Evolutionary conservation across 768 basidiomycete species (phyloP).

Genomic region (Suillus occidentalis): DNA sequence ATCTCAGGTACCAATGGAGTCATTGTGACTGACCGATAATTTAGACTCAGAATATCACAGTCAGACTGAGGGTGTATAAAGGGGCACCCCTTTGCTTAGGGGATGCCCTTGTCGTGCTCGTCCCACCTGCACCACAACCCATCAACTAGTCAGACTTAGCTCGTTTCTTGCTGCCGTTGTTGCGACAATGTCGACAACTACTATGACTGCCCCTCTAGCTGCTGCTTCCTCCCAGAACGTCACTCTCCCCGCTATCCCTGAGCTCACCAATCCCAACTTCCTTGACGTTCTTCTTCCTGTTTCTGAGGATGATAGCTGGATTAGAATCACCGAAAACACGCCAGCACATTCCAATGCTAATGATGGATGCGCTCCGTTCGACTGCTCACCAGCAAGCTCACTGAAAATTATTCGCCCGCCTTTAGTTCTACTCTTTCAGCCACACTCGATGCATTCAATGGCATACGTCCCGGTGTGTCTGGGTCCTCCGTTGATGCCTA

Average conservation of each 20-base stretch:
- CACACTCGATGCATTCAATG: conserved; percentile 59
- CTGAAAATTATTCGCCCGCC: conserved; percentile 51
- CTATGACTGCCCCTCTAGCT: conserved; percentile 9
- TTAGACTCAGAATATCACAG: background rate
- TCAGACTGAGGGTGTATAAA: background rate
- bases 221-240: conserved; percentile 42
- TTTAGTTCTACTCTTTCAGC: conserved; percentile 50
- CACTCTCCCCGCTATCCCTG: conserved; percentile 55
- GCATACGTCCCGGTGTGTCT: conserved; percentile 30
- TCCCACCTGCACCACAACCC: background rate
- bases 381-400: conserved; percentile 45
- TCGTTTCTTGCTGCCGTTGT: background rate
- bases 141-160: background rate
- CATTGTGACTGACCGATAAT: background rate
- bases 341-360: conserved; percentile 38
- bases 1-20: background rate
- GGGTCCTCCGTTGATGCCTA: conserved; percentile 29
- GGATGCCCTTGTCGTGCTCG: background rate
- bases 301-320: background rate
- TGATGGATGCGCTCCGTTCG: conserved; percentile 55
- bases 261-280: conserved; percentile 56
- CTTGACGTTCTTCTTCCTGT: conserved; percentile 56
- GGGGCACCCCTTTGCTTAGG: background rate
- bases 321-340: background rate
- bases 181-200: conserved; percentile 6